These are phyloP conservation scores for Ajuga reptans DNA, from an alignment of 305 asterid species.

Conservation along the genomic window DNA sequence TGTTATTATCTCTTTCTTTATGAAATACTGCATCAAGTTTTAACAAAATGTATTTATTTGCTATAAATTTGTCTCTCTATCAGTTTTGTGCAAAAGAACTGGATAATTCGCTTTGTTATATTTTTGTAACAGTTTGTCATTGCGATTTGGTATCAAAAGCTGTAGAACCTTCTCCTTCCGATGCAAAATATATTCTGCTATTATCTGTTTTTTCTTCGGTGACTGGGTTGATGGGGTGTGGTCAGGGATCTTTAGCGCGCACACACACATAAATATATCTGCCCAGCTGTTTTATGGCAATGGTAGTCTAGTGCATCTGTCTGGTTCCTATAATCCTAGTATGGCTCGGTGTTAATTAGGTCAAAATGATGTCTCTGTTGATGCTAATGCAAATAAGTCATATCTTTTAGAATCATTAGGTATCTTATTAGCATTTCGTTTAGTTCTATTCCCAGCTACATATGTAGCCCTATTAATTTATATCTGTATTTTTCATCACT, in stretches of 20 bases:
- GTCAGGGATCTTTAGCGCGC: background rate
- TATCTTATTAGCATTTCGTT: background rate
- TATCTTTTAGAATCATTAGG: background rate
- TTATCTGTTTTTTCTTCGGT: background rate
- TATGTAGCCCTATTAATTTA: background rate
- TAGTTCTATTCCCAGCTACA: background rate
- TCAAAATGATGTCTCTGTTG: background rate
- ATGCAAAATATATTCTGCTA: background rate
- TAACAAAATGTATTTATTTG: background rate
- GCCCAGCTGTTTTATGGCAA: background rate
- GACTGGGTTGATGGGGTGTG: background rate
- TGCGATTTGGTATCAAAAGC: background rate
- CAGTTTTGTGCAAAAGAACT: background rate
- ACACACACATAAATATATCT: background rate
- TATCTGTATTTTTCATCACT: background rate
- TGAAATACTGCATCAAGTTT: background rate
- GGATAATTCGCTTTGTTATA: background rate
- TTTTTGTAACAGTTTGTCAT: background rate
- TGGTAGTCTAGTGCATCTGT: background rate
- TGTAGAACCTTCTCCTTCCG: background rate
- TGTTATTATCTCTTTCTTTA: background rate
- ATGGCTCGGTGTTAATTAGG: background rate
- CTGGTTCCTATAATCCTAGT: background rate
- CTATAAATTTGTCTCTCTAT: background rate
- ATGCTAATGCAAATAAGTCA: background rate